Conservation (phyloP, 2,329 filamentous ascomycete species). For the Leptosphaerulina australis region DNA sequence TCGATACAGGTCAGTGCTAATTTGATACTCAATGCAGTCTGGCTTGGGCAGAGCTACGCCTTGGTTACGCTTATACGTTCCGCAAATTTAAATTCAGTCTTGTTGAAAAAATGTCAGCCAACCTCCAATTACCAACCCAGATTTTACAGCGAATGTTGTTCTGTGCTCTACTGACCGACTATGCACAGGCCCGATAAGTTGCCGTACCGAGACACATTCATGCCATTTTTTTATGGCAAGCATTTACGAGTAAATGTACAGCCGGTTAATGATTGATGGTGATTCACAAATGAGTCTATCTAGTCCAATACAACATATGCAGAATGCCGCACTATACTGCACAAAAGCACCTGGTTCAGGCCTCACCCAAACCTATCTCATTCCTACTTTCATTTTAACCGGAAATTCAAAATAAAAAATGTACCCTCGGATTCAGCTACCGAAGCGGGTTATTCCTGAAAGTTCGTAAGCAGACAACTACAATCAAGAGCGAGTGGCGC, state of each 20-base stretch:
- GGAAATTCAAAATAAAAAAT: too few species aligned
- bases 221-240: slow-evolving; percentile 29
- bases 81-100: slow-evolving; percentile 42
- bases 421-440: too few species aligned
- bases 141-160: not conserved
- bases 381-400: too few species aligned
- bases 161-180: not conserved
- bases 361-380: too few species aligned
- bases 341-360: too few species aligned
- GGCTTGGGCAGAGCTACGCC: slow-evolving; percentile 44
- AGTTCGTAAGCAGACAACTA: too few species aligned
- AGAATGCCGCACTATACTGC: too few species aligned
- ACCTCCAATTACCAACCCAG: not conserved
- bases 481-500: too few species aligned
- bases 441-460: too few species aligned
- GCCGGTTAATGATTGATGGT: not conserved
- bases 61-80: slow-evolving; percentile 38
- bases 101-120: slow-evolving; percentile 26
- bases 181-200: slow-evolving; percentile 25
- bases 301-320: too few species aligned
- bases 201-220: slow-evolving; percentile 30
- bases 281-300: too few species aligned
- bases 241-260: slow-evolving; percentile 28
- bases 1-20: not conserved
- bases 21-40: slow-evolving; percentile 23